Evolutionary conservation across 352 stramenopile species (phyloP), one percentile per base, ranked within the genome.

Genomic region (Poterioochromonas sp.): DNA sequence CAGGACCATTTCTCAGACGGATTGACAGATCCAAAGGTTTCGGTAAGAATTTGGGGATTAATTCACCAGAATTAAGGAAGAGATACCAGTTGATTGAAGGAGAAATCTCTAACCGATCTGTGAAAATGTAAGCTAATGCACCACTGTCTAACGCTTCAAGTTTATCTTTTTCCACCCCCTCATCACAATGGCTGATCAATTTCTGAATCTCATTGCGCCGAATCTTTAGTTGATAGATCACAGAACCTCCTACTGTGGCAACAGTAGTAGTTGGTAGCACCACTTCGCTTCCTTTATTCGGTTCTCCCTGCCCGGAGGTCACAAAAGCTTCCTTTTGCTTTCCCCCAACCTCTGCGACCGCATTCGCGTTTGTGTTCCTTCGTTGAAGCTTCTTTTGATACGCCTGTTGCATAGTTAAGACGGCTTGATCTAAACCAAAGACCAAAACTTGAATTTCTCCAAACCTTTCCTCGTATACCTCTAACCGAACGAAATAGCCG

Each of bases 391-490:
- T 20, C 44, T 53, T 53, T 53, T 20, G 20, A 20, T 20, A 20
- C 44, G 20, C 44, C 44, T 53, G 8, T 20, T 53, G 8, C 20
- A 53, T 53, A 20, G 8, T 20, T 53, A 8, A 53, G 8, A 20
- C 20, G 58, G 5, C 12, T 8, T 18, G 5, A 26, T 68, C 12
- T 51, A 43, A 5, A 35, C 65, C 65, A 54, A 37, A 74, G 15
- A 74, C 0, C 11, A 35, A 35, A 11, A 51, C 29, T 8, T 0
- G 20, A 26, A 74, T 0, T 26, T 74, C 65, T 51, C 39, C 65
- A 39, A 74, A 74, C 34, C 65, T 8, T 54, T 74, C 65, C 29
- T 74, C 65, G 18, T 29, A 74, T 11, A 74, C 53, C n/a, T 74
- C 65, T 18, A 58, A 2, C 5, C 40, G 65, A 11, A 32, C 15